Evolutionary conservation across 2,329 filamentous ascomycete species (phyloP).

Genomic region (Talaromyces atroroseus): DNA sequence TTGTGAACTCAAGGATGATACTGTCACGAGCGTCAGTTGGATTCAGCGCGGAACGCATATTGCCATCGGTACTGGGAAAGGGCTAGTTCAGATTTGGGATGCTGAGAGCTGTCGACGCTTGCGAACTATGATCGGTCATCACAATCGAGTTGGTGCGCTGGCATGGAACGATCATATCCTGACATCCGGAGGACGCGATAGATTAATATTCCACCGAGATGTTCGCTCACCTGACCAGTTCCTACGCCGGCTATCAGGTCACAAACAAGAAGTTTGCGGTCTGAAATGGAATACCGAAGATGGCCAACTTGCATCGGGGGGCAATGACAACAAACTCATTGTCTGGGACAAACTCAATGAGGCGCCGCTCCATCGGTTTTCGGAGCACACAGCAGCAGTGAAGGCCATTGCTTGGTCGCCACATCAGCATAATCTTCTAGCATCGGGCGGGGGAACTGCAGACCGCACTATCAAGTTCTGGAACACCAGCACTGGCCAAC

Average conservation of each 20-base stretch:
- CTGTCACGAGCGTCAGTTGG: constrained; percentile 95
- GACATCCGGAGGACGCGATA: constrained; percentile 88
- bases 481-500: constrained; percentile 79
- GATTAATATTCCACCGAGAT: constrained; percentile 90
- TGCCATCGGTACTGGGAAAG: constrained; percentile 90
- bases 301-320: constrained; percentile 87
- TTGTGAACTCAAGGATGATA: constrained; percentile 87
- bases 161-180: constrained; percentile 99
- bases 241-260: constrained; percentile 77
- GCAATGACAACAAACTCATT: constrained; percentile 98
- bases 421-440: constrained; percentile 88
- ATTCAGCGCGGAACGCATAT: constrained; percentile 93
- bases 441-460: constrained; percentile 90
- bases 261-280: constrained; percentile 97
- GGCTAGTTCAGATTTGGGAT: constrained; percentile 96
- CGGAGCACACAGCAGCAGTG: constrained; percentile 89
- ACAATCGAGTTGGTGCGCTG: constrained; percentile 82
- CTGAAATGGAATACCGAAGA: constrained; percentile 97
- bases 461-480: constrained; percentile 97
- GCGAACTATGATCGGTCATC: constrained; percentile 95
- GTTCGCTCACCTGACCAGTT: constrained; percentile 90
- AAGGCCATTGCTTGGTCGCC: constrained; percentile 98
- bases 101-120: constrained; percentile 78
- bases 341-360: constrained; percentile 97
- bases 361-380: constrained; percentile 87